Evolutionary conservation across 345 rosid genomes (phyloP).

Genomic region (Ricinus communis): DNA sequence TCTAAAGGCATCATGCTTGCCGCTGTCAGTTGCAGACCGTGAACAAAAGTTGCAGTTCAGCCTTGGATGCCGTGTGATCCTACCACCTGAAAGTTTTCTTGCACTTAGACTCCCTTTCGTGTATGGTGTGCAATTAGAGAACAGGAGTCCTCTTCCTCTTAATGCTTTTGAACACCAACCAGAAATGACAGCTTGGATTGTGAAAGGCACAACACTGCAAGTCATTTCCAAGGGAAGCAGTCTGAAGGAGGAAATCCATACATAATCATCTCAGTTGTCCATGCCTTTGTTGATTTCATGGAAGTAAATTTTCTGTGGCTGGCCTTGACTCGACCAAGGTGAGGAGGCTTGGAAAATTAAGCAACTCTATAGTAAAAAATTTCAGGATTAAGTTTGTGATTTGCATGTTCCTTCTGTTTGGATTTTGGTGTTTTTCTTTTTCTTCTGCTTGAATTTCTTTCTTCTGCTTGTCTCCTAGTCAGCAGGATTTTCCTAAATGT

Average conservation of each 20-base stretch:
- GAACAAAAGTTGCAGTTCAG: constrained; percentile 58
- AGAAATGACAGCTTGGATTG: constrained; percentile 74
- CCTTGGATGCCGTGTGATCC: constrained; percentile 64
- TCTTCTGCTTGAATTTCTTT: background rate
- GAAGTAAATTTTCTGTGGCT: constrained; percentile 24
- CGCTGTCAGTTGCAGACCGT: constrained; percentile 42
- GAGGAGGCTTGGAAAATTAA: constrained; percentile 9
- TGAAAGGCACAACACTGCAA: constrained; percentile 60
- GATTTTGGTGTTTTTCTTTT: background rate
- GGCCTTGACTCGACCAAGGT: constrained; percentile 21
- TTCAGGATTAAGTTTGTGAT: background rate
- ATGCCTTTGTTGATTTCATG: constrained; percentile 17
- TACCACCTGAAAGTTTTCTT: constrained; percentile 85
- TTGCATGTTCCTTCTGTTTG: background rate
- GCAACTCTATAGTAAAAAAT: background rate
- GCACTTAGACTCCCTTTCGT: constrained; percentile 72
- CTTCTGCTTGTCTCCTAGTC: background rate
- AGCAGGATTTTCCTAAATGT: constrained; percentile 3
- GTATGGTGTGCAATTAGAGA: constrained; percentile 65
- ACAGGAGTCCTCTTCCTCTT: constrained; percentile 52
- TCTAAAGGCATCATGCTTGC: constrained; percentile 64
- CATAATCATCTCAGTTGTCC: constrained; percentile 23
- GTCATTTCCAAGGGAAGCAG: constrained; percentile 53
- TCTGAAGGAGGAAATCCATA: constrained; percentile 27
- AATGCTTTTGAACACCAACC: constrained; percentile 63